These are phyloP conservation scores for Heritiera fomes DNA, from an alignment of 345 rosid species.

Conservation along the genomic window DNA sequence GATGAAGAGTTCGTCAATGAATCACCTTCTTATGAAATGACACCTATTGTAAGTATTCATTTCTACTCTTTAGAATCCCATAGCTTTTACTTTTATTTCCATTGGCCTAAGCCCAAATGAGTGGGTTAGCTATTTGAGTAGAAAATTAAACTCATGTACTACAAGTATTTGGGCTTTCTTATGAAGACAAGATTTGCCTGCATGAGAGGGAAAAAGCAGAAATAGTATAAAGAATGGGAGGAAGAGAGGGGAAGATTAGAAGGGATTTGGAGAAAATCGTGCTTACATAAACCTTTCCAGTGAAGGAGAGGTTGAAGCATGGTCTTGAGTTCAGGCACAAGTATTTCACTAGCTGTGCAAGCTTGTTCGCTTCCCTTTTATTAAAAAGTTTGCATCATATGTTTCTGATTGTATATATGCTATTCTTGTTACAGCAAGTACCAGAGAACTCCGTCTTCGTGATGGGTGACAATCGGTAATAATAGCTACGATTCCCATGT, in stretches of 20 bases:
- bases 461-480: conserved; percentile 99
- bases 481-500: conserved; percentile 97
- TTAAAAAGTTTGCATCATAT: not conserved
- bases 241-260: not conserved
- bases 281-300: not conserved
- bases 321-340: not conserved
- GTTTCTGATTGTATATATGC: not conserved
- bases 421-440: conserved; percentile 50
- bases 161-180: too few relatives aligned
- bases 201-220: not conserved
- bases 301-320: not conserved
- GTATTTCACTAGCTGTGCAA: too few relatives aligned
- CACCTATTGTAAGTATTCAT: conserved; percentile 60
- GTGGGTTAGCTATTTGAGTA: not conserved
- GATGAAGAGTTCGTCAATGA: conserved; percentile 70
- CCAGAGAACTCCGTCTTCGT: conserved; percentile 85
- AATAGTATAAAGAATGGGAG: not conserved
- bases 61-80: conserved; percentile 10
- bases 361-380: conserved; percentile 10
- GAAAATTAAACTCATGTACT: not conserved
- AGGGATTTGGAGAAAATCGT: not conserved
- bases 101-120: not conserved
- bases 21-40: conserved; percentile 80
- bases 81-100: not conserved
- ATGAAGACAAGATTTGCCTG: not conserved